Evolutionary conservation across 352 stramenopile species (phyloP), one percentile per base, ranked within the genome.

Genomic region (Detonula confervacea): DNA sequence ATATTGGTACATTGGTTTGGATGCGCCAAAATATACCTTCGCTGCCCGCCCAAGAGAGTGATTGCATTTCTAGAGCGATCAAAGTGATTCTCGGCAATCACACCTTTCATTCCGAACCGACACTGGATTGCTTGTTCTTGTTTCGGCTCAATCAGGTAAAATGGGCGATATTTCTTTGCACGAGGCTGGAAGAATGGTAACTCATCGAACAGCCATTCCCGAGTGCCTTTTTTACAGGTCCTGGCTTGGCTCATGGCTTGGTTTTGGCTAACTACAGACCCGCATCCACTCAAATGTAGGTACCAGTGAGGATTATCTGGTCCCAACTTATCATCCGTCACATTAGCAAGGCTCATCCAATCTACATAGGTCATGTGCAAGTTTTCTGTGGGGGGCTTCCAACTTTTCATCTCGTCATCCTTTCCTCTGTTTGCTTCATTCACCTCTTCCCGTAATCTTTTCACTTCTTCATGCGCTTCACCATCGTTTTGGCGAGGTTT

Each of bases 21-120:
- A 64, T 97, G 95, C 2, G 95, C 91, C 14, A 99, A 85, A 46
- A 99, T 95, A 76, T 98, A 99, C 52, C 96, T 86, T 73, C 97
- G 95, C 29, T 92, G 85, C 35, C 96, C 96, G 33, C 90, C 92
- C 33, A 98, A 81, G 74, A 97, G 94, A 7, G 94, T 89, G 30
- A 98, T 95, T 35, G 77, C 77, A 81, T 98, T 98, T 25, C 96
- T 73, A 1, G 86, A 95, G 5, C 89, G 84, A 78, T 98, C 96
- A 62, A 97, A 94, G 67, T 98, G 96, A 51, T 95, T 94, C 55
- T 98, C 95, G 0, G 95, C 94, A 79, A 98, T 96, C 49, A 98
- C 96, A 2, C 95, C 95, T 24, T 80, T 85, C 95, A 98, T 97
- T 14, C 80, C 80, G 42, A 98, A 95, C 52, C 96, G 93, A 80